Base-by-base conservation (phyloP, 2,329 filamentous ascomycete species). In the Epichloe sp. region DNA sequence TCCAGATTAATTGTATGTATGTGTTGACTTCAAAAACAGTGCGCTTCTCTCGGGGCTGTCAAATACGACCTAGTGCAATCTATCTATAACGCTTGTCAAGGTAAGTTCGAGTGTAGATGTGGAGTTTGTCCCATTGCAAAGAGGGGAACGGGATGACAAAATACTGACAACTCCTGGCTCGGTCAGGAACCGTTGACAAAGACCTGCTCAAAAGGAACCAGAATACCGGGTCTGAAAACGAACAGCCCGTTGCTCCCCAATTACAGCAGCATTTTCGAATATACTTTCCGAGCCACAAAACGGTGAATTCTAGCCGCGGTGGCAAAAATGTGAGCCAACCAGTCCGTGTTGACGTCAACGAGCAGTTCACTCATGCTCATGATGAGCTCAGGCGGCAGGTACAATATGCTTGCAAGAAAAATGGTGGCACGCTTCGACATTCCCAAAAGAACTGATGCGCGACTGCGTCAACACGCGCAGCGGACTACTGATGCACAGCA, bases 401-500 rank as follows among this genome's bases (percentile, higher is more conserved):
- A 95, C 90, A 0, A 89, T 97, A 53, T 95, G 85, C 60, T 76
- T 93, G 53, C 78, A 84, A 54, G 69, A 76, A 8, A 82, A 79
- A 54, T 89, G 83, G 81, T 97, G 85, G 76, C 72, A 82, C 42
- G 69, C 76, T 1, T 55, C 74, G 2, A 78, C 71, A 0, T 97
- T 97, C 59, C 91, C 91, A 4, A 76, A 73, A 42, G 67, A 78
- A 41, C 71, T 87, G 34, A 71, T 97, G 59, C 78, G 83, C 48
- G 88, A 97, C 63, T 89, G 85, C 62, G 71, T 82, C 56, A 94
- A 86, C 56, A 77, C 72, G 23, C 75, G 90, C 37, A 58, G 68
- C 3, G 86, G 88, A 0, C 64, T 96, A 21, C 71, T 98, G 55
- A 87, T 94, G 72, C 93, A 98, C 67, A 94, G 81, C 68, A 98